A percentile compares a stretch with the other conserved stretches of the same genome.
These are phyloP conservation scores for Nicotiana paniculata DNA, from an alignment of 257 asterid species.

Conservation along the genomic window DNA sequence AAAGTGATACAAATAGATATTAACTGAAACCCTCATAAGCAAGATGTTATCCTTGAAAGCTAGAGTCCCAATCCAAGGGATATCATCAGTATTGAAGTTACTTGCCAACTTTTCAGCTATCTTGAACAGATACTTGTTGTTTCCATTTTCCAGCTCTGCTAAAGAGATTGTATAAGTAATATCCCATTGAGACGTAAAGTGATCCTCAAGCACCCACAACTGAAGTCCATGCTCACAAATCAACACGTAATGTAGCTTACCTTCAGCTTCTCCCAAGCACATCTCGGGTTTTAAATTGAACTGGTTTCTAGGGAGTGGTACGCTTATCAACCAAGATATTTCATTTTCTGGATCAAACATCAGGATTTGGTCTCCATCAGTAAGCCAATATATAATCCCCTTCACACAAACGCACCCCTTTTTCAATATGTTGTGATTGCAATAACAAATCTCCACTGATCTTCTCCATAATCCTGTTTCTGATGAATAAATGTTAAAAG, in stretches of 20 bases:
- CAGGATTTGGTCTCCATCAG: constrained; percentile 43
- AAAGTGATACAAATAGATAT: constrained; percentile 29
- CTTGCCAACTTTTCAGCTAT: constrained; percentile 24
- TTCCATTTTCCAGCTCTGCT: constrained; percentile 34
- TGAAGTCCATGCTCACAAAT: constrained; percentile 49
- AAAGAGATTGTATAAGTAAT: constrained; percentile 20
- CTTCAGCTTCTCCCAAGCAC: constrained; percentile 63
- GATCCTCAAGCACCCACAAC: constrained; percentile 48
- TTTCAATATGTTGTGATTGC: constrained; percentile 22
- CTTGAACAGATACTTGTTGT: constrained; percentile 13
- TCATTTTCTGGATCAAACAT: constrained; percentile 51
- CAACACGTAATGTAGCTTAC: constrained; percentile 31
- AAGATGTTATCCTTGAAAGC: constrained; percentile 45
- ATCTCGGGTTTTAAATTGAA: constrained; percentile 28
- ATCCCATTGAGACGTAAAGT: constrained; percentile 36
- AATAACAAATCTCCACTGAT: constrained; percentile 30
- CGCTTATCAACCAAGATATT: constrained; percentile 34
- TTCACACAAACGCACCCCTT: constrained; percentile 34
- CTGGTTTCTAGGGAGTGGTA: constrained; percentile 37
- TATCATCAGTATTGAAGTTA: not conserved
- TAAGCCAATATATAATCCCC: constrained; percentile 55
- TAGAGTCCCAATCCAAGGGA: constrained; percentile 39
- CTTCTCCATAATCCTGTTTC: constrained; percentile 38
- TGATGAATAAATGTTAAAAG: constrained; percentile 46
- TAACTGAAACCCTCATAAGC: constrained; percentile 33